Evolutionary conservation across 208 protist genomes (phyloP), one percentile per base, ranked within the genome.

Genomic region (Tritrichomonas foetus): DNA sequence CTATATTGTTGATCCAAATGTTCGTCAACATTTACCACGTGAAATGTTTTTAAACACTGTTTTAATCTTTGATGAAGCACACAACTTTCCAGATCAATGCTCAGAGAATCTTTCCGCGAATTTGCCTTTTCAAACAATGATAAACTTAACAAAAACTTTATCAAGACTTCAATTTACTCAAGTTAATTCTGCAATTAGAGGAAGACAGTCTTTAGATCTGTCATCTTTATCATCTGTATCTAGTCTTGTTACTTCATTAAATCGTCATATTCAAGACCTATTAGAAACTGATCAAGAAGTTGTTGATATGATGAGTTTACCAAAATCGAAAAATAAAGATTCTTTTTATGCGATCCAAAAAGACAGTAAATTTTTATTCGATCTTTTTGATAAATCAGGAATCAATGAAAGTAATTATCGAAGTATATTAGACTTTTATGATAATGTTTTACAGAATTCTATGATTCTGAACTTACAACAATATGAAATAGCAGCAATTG

Each of bases 1-100:
- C 13, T 89, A 89, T 89, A 53, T 89, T 47, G 47, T 89, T 61
- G 78, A 89, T 89, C 78, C 78, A 89, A 89, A 39, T 36, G 78
- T 89, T 89, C 16, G 78, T 27, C 41, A 57, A 20, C 41, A 53
- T 57, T 3, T 89, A 0, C 44, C 78, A 13, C 1, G 14, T 2
- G 25, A 44, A 61, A 39, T 27, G 1, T 39, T 89, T 9, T 16
- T 53, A 33, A 47, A 47, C 33, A 41, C 44, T 39, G n/a, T 89
- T 39, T 20, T 89, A 22, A 57, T 89, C 39, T 57, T 89, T 50
- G 78, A 89, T 39, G 78, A 89, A 89, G 78, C 78, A 5, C 78
- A 89, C 47, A 89, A 89, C 47, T 89, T 89, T 30, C 41, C 78
- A 36, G 78, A 89, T 57, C 44, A 44, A 16, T 89, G 78, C 39